Evolutionary conservation across 1,139 yeast genomes (phyloP).

Genomic region (Spathaspora sp.): DNA sequence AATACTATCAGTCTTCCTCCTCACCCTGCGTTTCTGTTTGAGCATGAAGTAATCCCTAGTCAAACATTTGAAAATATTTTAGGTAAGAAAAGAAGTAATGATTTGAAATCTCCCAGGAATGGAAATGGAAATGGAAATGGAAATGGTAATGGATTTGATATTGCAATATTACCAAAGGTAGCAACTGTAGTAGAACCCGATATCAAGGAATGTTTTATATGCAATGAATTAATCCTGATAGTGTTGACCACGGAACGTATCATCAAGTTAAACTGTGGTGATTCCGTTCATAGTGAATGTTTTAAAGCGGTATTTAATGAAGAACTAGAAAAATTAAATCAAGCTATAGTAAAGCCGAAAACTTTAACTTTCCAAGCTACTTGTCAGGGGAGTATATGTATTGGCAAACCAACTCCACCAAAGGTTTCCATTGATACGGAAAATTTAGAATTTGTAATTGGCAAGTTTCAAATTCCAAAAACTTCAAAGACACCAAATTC

Average conservation of each 20-base stretch:
- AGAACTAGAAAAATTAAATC: conserved; percentile 4
- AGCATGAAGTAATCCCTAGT: neutral
- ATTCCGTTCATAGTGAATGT: conserved; percentile 40
- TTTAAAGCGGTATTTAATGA: conserved; percentile 15
- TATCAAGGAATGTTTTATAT: conserved; percentile 29
- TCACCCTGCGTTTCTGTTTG: neutral
- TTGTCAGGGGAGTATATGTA: conserved; percentile 10
- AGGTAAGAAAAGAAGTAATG: neutral
- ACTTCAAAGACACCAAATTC: neutral
- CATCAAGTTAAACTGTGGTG: conserved; percentile 38
- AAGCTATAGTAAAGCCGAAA: neutral
- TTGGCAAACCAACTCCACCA: conserved; percentile 10
- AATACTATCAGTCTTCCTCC: neutral
- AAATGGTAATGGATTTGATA: neutral
- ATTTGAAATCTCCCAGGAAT: conserved; percentile 7
- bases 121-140: no score
- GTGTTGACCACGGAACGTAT: conserved; percentile 34
- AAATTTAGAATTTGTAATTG: conserved; percentile 7
- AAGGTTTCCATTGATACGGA: conserved; percentile 9
- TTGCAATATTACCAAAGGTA: neutral
- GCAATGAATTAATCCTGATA: conserved; percentile 34
- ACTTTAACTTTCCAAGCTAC: conserved; percentile 3
- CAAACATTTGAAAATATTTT: neutral
- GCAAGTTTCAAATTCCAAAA: neutral
- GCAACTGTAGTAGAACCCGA: neutral